A percentile compares a stretch with the other conserved stretches of the same genome.
phyloP scores from a whole-genome alignment of 2,329 filamentous ascomycete genomes.

The Cladosporium sp. region DNA sequence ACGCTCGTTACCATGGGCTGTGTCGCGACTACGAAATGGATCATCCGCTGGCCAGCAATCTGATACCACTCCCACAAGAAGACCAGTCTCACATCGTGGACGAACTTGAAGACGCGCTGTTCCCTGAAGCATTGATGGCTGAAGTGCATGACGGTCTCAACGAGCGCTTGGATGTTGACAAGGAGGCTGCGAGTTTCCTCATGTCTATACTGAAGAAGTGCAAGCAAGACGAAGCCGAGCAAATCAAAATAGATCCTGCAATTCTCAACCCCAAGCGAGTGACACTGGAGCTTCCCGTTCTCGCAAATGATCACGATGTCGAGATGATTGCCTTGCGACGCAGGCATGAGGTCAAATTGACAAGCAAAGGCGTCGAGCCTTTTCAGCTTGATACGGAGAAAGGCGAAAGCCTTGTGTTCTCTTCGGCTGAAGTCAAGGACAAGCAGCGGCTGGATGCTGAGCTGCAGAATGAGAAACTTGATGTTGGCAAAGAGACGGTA shows the following conservation, averaged over 20 bases:
- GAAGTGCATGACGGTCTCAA: constrained; percentile 5
- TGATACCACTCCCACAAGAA: constrained; percentile 4
- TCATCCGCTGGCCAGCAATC: background rate
- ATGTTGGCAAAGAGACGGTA: constrained; percentile 40
- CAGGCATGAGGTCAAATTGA: constrained; percentile 28
- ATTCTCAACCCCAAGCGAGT: constrained; percentile 22
- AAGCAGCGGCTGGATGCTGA: constrained; percentile 24
- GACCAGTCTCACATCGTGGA: background rate
- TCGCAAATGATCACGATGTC: constrained; percentile 48
- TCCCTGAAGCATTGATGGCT: background rate
- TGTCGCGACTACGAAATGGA: constrained; percentile 5
- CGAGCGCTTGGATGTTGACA: constrained; percentile 34
- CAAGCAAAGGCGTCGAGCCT: constrained; percentile 26
- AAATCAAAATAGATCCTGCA: background rate
- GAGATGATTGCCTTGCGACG: constrained; percentile 46
- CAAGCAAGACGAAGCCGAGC: constrained; percentile 2
- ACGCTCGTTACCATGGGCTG: constrained; percentile 9
- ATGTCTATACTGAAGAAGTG: constrained; percentile 24
- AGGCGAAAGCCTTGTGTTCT: constrained; percentile 49
- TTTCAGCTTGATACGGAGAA: constrained; percentile 44
- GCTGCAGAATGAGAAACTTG: constrained; percentile 41
- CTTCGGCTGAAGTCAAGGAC: constrained; percentile 28
- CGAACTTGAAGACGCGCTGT: background rate
- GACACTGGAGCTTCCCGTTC: constrained; percentile 51
- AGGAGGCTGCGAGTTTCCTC: constrained; percentile 30